These are phyloP conservation scores for Sordariomycetes sp. DNA, from an alignment of 2,329 filamentous ascomycete species.

Conservation along the genomic window DNA sequence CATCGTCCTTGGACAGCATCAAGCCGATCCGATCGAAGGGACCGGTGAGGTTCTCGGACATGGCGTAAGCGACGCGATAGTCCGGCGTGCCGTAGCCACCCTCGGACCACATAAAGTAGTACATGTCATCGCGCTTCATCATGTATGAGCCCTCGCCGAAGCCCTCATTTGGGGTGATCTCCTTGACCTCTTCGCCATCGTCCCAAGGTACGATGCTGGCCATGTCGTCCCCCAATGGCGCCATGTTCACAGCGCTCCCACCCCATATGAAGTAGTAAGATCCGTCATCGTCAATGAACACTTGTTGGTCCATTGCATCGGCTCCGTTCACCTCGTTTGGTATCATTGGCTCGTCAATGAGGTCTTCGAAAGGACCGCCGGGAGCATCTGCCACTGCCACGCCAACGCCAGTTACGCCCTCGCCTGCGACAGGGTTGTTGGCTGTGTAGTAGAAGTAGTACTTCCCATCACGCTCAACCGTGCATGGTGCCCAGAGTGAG, in stretches of 20 bases:
- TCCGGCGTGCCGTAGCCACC: slow-evolving; percentile 5
- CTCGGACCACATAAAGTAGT: slow-evolving; percentile 9
- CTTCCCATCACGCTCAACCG: slow-evolving; percentile 11
- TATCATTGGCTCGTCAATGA: slow-evolving; percentile 5
- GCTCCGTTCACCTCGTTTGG: slow-evolving; percentile 1
- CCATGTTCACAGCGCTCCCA: slow-evolving; percentile 4
- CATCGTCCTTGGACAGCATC: slow-evolving; percentile 5
- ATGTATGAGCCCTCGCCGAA: slow-evolving; percentile 6
- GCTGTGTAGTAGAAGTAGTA: slow-evolving; percentile 11
- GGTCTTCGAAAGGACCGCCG: slow-evolving; percentile 5
- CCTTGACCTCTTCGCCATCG: slow-evolving; percentile 2
- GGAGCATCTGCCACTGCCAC: slow-evolving; percentile 4
- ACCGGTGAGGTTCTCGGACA: slow-evolving; percentile 4
- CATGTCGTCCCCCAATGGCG: slow-evolving; percentile 6
- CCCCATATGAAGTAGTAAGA: slow-evolving; percentile 6
- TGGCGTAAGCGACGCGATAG: slow-evolving; percentile 6
- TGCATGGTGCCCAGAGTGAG: slow-evolving; percentile 10
- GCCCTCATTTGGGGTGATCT: slow-evolving; percentile 6
- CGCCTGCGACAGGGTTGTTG: slow-evolving; percentile 5
- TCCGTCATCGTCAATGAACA: slow-evolving; percentile 7
- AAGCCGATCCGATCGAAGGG: slow-evolving; percentile 5
- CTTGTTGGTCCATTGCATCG: slow-evolving; percentile 7
- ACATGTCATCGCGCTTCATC: slow-evolving; percentile 6
- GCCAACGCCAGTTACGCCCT: slow-evolving; percentile 3
- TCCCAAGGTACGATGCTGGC: slow-evolving; percentile 2